A percentile compares a stretch with the other conserved stretches of the same genome.
Evolutionary conservation across 225 moss, liverwort and hornwort genomes (phyloP).

Genomic region (Marchantia paleacea): DNA sequence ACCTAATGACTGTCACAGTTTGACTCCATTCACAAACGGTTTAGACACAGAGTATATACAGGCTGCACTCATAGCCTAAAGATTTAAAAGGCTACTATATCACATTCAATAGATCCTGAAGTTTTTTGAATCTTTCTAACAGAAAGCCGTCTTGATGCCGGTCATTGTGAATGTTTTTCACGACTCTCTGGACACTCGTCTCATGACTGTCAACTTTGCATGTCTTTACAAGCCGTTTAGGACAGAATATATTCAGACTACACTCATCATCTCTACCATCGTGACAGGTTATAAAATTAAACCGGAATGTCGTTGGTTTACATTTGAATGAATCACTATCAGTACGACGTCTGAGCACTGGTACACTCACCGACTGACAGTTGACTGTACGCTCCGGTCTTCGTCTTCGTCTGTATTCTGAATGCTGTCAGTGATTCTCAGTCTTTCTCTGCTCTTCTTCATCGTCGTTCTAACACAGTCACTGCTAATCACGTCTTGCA

Average conservation of each 20-base stretch:
- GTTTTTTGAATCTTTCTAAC: no score
- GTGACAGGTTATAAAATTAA: background rate
- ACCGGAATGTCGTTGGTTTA: background rate
- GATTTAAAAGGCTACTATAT: conserved; percentile 3
- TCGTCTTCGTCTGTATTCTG: background rate
- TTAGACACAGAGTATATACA: background rate
- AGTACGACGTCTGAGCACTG: background rate
- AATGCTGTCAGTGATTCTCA: background rate
- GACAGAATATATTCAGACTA: background rate
- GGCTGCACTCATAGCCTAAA: background rate
- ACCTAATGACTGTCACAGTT: background rate
- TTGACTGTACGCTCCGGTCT: background rate
- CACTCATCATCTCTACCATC: background rate
- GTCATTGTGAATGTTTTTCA: background rate
- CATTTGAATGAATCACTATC: background rate
- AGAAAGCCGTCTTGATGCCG: no score
- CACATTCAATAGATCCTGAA: background rate
- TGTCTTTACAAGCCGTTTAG: background rate
- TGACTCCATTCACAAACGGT: background rate
- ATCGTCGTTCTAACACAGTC: background rate
- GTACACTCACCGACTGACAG: background rate
- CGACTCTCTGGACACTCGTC: background rate
- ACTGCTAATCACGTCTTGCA: background rate
- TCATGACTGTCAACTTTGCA: background rate
- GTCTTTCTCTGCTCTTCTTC: background rate